These are phyloP conservation scores for Exophiala viscosa DNA, from an alignment of 2,329 filamentous ascomycete species.

Conservation along the genomic window DNA sequence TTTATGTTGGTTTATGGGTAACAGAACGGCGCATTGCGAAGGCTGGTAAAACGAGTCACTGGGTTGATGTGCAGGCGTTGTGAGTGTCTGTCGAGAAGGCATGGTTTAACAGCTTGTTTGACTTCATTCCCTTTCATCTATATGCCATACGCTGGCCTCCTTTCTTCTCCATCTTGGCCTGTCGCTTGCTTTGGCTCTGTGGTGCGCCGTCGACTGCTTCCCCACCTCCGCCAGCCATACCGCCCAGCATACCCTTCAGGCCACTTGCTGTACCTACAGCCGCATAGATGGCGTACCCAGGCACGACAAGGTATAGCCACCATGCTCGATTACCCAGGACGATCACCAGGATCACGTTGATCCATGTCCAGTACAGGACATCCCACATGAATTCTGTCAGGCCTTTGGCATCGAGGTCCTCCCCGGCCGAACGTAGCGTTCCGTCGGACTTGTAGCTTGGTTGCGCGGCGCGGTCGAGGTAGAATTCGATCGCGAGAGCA, in stretches of 20 bases:
- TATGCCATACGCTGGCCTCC: slow-evolving; percentile 45
- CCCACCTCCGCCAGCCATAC: slow-evolving; percentile 41
- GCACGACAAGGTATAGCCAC: slow-evolving; percentile 57
- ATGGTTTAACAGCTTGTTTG: neutral
- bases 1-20: neutral
- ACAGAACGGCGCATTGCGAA: too few relatives aligned
- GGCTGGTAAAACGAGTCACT: too few relatives aligned
- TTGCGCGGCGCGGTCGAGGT: slow-evolving; percentile 79
- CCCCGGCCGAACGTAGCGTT: slow-evolving; percentile 71
- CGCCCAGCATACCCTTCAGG: slow-evolving; percentile 39
- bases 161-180: slow-evolving; percentile 53
- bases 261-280: slow-evolving; percentile 46
- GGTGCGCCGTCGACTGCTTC: slow-evolving; percentile 28
- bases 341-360: slow-evolving; percentile 65
- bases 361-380: slow-evolving; percentile 91
- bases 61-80: neutral
- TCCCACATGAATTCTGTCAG: slow-evolving; percentile 99
- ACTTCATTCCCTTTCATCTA: slow-evolving; percentile 31
- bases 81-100: neutral
- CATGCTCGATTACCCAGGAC: slow-evolving; percentile 78
- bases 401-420: slow-evolving; percentile 81
- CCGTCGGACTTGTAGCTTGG: slow-evolving; percentile 66
- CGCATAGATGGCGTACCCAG: slow-evolving; percentile 47
- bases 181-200: slow-evolving; percentile 51
- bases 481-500: slow-evolving; percentile 73